phyloP scores from a whole-genome alignment of 148 eudicot genomes.

The Vaccinium macrocarpon region DNA sequence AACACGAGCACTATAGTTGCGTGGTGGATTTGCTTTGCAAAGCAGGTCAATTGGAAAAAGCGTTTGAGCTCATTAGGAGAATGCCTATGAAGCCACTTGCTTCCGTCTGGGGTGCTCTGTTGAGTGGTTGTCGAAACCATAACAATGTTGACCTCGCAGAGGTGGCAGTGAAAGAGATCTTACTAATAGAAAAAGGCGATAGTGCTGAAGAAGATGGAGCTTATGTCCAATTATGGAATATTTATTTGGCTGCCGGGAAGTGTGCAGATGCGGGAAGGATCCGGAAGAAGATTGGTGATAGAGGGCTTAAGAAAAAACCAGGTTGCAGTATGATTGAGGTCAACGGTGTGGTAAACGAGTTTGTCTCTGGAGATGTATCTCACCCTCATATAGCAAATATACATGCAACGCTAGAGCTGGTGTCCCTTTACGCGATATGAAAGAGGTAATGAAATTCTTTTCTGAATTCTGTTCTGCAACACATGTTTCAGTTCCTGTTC shows the following conservation, averaged over 20 bases:
- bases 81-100: slow-evolving; percentile 2
- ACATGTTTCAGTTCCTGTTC: neutral
- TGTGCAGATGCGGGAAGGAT: neutral
- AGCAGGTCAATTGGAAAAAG: neutral
- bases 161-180: neutral
- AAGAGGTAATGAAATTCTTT: neutral
- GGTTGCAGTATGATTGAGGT: slow-evolving; percentile 1
- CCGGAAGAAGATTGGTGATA: neutral
- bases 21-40: slow-evolving; percentile 5
- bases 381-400: neutral
- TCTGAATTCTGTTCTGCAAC: neutral
- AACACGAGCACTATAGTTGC: slow-evolving; percentile 8
- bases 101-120: slow-evolving; percentile 3
- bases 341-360: neutral
- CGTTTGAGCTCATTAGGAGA: neutral
- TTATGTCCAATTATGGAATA: neutral
- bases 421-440: neutral
- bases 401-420: neutral
- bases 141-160: neutral
- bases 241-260: neutral
- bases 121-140: slow-evolving; percentile 7
- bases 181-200: neutral
- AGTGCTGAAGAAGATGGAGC: slow-evolving; percentile 4
- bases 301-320: neutral
- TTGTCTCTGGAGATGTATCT: slow-evolving; percentile 4